These are phyloP conservation scores for Citrus trifoliata DNA, from an alignment of 345 rosid species.

Conservation along the genomic window DNA sequence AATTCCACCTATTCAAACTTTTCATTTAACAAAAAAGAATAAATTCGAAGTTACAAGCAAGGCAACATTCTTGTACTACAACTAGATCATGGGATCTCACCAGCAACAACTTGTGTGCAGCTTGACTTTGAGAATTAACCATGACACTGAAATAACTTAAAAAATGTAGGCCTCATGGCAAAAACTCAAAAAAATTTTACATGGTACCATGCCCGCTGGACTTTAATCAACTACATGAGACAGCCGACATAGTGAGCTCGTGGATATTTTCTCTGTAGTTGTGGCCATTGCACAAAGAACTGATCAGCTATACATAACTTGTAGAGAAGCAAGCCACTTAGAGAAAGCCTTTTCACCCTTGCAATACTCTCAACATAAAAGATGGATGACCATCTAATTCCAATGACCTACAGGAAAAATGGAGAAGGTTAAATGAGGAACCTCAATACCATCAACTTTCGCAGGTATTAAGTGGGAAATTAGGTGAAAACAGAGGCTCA, in stretches of 20 bases:
- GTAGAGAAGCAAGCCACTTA: conserved; percentile 85
- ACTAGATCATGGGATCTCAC: not conserved
- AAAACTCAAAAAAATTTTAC: conserved; percentile 9
- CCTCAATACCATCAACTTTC: not conserved
- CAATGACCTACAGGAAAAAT: conserved; percentile 52
- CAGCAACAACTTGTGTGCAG: not conserved
- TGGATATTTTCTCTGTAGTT: conserved; percentile 57
- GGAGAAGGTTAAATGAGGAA: not conserved
- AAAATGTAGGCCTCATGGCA: not conserved
- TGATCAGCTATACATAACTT: conserved; percentile 73
- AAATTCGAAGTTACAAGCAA: not conserved
- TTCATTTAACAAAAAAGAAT: conserved; percentile 1
- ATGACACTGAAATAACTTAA: not conserved
- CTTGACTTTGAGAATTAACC: not conserved
- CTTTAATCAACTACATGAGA: conserved; percentile 57
- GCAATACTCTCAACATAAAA: conserved; percentile 93
- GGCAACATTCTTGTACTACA: conserved; percentile 6
- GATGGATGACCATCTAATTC: conserved; percentile 78
- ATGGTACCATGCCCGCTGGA: conserved; percentile 13
- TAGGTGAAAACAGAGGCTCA: not conserved
- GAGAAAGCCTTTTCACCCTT: conserved; percentile 79
- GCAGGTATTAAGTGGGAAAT: not conserved
- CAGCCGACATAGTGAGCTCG: conserved; percentile 78
- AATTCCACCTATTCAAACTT: not conserved
- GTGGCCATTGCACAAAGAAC: conserved; percentile 44